Conservation (phyloP, 306 rosid genomes). For the Vigna trinervia region DNA sequence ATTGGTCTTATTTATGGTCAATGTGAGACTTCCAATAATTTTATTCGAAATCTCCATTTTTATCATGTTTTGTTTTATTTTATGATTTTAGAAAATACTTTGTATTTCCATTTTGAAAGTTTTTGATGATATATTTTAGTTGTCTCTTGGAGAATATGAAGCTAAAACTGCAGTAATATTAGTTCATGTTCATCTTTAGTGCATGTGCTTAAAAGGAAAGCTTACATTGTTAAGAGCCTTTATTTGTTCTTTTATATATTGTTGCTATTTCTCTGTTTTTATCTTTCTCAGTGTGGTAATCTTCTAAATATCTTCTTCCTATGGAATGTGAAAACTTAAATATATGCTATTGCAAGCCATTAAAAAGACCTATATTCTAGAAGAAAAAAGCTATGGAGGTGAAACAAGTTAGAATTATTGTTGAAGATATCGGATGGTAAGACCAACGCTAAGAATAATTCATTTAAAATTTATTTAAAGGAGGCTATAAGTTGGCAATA, state of each 20-base stretch:
- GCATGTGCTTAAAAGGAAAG: constrained; percentile 34
- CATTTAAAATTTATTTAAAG: constrained; percentile 50
- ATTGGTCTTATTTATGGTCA: too few species aligned
- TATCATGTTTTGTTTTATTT: constrained; percentile 20
- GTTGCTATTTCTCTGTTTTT: constrained; percentile 9
- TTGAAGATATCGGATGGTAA: constrained; percentile 38
- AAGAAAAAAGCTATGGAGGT: constrained; percentile 20
- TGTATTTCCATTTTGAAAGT: background rate
- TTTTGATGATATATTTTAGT: constrained; percentile 5
- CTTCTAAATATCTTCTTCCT: constrained; percentile 7
- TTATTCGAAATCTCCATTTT: constrained; percentile 7
- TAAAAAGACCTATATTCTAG: constrained; percentile 9
- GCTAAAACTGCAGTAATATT: constrained; percentile 6
- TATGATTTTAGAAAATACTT: constrained; percentile 9
- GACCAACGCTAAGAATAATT: constrained; percentile 47
- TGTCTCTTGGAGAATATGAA: background rate
- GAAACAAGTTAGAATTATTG: constrained; percentile 38
- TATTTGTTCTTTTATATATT: background rate
- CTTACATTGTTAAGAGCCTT: background rate
- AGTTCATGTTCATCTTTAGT: constrained; percentile 13
- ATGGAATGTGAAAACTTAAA: constrained; percentile 17
- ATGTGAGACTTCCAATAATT: too few species aligned
- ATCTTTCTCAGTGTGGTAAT: constrained; percentile 1
- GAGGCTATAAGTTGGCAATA: constrained; percentile 56
- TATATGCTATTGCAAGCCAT: constrained; percentile 3